Conservation (phyloP, 2,329 filamentous ascomycete genomes). For the Lasiodiplodia gonubiensis region DNA sequence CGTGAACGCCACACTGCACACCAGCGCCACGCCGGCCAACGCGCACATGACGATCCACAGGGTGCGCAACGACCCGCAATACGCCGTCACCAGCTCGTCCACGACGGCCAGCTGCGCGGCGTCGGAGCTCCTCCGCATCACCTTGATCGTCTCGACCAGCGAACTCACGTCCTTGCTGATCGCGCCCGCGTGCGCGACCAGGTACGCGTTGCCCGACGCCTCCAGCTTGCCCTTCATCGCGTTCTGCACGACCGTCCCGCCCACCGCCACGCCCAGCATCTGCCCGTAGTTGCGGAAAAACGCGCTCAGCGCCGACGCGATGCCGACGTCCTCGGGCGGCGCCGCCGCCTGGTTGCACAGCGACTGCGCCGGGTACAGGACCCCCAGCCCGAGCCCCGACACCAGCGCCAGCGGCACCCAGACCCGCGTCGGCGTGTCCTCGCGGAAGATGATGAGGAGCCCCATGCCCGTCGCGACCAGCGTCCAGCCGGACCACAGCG, state of each 20-base stretch:
- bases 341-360: constrained; percentile 53
- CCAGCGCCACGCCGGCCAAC: constrained; percentile 35
- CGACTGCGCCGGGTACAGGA: constrained; percentile 50
- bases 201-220: constrained; percentile 12
- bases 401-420: constrained; percentile 55
- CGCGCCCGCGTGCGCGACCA: constrained; percentile 33
- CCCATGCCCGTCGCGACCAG: constrained; percentile 52
- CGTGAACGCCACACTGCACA: constrained; percentile 32
- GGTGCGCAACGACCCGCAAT: constrained; percentile 36
- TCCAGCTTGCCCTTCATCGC: constrained; percentile 34
- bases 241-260: constrained; percentile 51
- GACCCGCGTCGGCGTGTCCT: constrained; percentile 42
- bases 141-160: constrained; percentile 37
- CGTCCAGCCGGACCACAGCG: constrained; percentile 39
- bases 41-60: constrained; percentile 42
- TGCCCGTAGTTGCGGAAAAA: constrained; percentile 57
- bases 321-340: constrained; percentile 46
- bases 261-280: constrained; percentile 56
- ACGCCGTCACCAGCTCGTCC: constrained; percentile 34
- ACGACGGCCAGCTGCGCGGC: constrained; percentile 33
- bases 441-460: constrained; percentile 49
- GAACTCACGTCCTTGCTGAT: constrained; percentile 37
- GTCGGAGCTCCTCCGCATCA: constrained; percentile 30
- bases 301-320: constrained; percentile 47
- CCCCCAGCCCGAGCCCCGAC: constrained; percentile 49